A percentile compares a stretch with the other conserved stretches of the same genome.
These are phyloP conservation scores for Hyaloscypha variabilis DNA, from an alignment of 495 filamentous ascomycete species.

Conservation along the genomic window DNA sequence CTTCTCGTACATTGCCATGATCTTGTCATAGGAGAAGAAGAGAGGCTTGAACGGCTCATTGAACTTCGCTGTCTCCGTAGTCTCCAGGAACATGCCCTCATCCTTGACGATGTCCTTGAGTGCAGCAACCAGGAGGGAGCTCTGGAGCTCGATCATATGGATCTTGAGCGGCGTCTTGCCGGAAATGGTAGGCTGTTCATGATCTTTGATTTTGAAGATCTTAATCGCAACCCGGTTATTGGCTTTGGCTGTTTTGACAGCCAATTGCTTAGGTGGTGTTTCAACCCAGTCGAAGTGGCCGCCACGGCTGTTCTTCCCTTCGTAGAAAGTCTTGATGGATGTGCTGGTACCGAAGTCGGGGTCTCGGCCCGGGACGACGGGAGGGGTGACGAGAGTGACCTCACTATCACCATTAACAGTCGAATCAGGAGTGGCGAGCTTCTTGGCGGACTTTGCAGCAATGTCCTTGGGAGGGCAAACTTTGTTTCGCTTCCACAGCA, in stretches of 20 bases:
- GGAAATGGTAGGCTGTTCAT: conserved; percentile 35
- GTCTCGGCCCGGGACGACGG: conserved; percentile 4
- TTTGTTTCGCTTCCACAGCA: background rate
- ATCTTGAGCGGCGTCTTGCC: conserved; percentile 37
- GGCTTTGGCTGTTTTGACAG: conserved; percentile 36
- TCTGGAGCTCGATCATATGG: conserved; percentile 41
- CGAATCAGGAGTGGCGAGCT: background rate
- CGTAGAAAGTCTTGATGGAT: conserved; percentile 34
- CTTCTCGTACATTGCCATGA: conserved; percentile 27
- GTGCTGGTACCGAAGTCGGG: conserved; percentile 26
- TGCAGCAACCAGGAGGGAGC: conserved; percentile 36
- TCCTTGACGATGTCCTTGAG: conserved; percentile 37
- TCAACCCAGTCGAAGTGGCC: conserved; percentile 40
- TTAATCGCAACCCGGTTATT: conserved; percentile 43
- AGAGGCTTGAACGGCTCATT: conserved; percentile 38
- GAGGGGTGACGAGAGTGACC: background rate
- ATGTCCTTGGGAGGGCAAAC: background rate
- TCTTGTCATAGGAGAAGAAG: conserved; percentile 41
- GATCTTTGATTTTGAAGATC: conserved; percentile 44
- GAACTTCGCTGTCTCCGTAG: conserved; percentile 37
- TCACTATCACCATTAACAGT: conserved; percentile 1
- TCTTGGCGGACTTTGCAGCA: background rate
- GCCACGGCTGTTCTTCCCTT: conserved; percentile 33
- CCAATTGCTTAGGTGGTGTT: conserved; percentile 40
- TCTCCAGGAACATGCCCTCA: conserved; percentile 35